Evolutionary conservation across 768 basidiomycete genomes (phyloP), one percentile per base, ranked within the genome.

Genomic region (Holtermanniella nyarrowii): DNA sequence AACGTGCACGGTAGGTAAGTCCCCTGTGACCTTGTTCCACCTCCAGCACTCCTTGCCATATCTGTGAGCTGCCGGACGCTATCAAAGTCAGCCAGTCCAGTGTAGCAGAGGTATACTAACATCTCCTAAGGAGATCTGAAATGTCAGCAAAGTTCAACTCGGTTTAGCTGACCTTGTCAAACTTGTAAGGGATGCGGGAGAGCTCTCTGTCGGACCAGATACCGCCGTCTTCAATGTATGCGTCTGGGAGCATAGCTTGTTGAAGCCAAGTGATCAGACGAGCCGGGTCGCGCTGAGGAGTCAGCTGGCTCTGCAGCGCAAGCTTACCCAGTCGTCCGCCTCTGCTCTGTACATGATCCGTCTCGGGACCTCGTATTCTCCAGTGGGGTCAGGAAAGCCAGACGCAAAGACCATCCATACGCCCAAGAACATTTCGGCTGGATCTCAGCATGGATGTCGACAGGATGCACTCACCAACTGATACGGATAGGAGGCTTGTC

Each of bases 11-110:
- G 20, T 27, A 3, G 46, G 40, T 4, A 66, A 26, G 44, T 66
- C 61, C 20, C 54, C 57, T 0, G 61, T 61, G 57, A 61, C 59
- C 49, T 60, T 63, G 50, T 66, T 66, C 53, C 55, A 62, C 26
- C 52, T 31, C 31, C 41, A 44, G 14, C 56, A 44, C 26, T 60
- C 49, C n/a, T 44, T 27, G 18, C 57, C 57, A 24, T 61, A 52
- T 3, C 24, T 18, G 27, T 61, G 59, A 2, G 62, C 59, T 18
- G 59, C 54, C 47, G 52, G 59, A 43, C 62, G 54, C 62, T 64
- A 27, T 37, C 31, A 37, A 16, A 16, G n/a, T n/a, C n/a, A 37
- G 16, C 31, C 31, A 37, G 7, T 16, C 31, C 31, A 16, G 31
- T 37, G 31, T 37, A 7, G 10, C 7, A 7, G 7, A 16, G 16